phyloP scores from a whole-genome alignment of 2,329 filamentous ascomycete species.

The Apiospora koreana region DNA sequence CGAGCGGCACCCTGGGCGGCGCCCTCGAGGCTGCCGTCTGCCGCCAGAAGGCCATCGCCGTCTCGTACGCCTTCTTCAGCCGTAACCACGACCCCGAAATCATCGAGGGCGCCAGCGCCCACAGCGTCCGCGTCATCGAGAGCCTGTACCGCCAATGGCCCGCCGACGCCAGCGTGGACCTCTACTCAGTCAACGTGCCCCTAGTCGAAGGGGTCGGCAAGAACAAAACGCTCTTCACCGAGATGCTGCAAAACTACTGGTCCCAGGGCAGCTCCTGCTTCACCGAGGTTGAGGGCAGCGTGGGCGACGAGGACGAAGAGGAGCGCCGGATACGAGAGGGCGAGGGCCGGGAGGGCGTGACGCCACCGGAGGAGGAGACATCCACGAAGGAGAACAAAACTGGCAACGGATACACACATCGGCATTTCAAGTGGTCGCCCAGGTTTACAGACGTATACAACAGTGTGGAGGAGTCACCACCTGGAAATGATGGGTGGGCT shows the following conservation, averaged over 20 bases:
- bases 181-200: slow-evolving; percentile 93
- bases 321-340: slow-evolving; percentile 74
- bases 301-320: slow-evolving; percentile 65
- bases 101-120: slow-evolving; percentile 74
- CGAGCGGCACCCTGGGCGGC: slow-evolving; percentile 75
- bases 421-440: slow-evolving; percentile 94
- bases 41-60: slow-evolving; percentile 70
- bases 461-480: slow-evolving; percentile 76
- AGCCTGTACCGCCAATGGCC: slow-evolving; percentile 76
- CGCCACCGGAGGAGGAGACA: slow-evolving; percentile 14
- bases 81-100: slow-evolving; percentile 80
- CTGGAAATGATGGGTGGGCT: slow-evolving; percentile 91
- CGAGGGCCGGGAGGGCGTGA: slow-evolving; percentile 36
- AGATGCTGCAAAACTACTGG: slow-evolving; percentile 92
- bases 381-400: slow-evolving; percentile 29
- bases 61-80: slow-evolving; percentile 89
- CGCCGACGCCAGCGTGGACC: slow-evolving; percentile 64
- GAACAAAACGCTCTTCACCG: slow-evolving; percentile 77
- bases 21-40: slow-evolving; percentile 78
- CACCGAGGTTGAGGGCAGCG: slow-evolving; percentile 70
- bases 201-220: slow-evolving; percentile 73
- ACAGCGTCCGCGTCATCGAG: slow-evolving; percentile 77
- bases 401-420: slow-evolving; percentile 62
- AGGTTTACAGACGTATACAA: slow-evolving; percentile 84
- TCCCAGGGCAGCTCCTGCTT: slow-evolving; percentile 75